phyloP scores from a whole-genome alignment of 768 basidiomycete species.

The Boletus patriciae region DNA sequence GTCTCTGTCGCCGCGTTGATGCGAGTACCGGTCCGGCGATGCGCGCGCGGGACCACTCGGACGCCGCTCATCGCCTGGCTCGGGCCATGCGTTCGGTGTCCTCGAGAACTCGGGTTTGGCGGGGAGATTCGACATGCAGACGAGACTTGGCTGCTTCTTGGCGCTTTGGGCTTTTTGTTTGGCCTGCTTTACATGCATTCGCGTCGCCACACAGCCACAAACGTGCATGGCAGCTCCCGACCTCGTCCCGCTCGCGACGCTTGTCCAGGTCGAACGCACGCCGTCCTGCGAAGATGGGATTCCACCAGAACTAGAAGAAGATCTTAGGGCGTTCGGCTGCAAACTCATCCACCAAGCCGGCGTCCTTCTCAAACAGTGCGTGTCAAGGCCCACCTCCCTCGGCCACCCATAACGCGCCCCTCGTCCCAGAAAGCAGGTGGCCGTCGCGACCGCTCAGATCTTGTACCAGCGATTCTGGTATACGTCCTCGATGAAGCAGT shows the following conservation, averaged over 20 bases:
- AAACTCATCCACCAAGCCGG: slow-evolving; percentile 96
- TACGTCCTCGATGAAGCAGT: slow-evolving; percentile 92
- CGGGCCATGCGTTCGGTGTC: slow-evolving; percentile 17
- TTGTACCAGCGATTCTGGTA: slow-evolving; percentile 97
- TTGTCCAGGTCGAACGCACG: slow-evolving; percentile 72
- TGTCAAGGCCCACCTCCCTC: slow-evolving; percentile 5
- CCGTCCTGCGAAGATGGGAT: slow-evolving; percentile 85
- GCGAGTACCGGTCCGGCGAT: slow-evolving; percentile 28
- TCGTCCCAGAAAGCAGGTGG: slow-evolving; percentile 81
- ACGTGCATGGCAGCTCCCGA: slow-evolving; percentile 42
- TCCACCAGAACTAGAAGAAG: slow-evolving; percentile 78
- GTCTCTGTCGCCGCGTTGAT: slow-evolving; percentile 27
- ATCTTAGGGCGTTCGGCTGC: slow-evolving; percentile 87
- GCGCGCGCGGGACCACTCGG: slow-evolving; percentile 15
- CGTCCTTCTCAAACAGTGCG: slow-evolving; percentile 85
- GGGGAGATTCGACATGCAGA: slow-evolving; percentile 30
- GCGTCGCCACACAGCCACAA: neutral
- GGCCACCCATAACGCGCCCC: slow-evolving; percentile 7
- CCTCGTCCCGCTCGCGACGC: slow-evolving; percentile 81
- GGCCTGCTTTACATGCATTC: slow-evolving; percentile 13
- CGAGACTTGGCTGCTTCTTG: neutral
- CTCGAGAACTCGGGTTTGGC: slow-evolving; percentile 33
- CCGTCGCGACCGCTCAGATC: slow-evolving; percentile 94
- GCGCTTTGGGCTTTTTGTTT: slow-evolving; percentile 18
- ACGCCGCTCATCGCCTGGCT: slow-evolving; percentile 26